Percentiles rank a stretch among this genome's conserved stretches.
phyloP scores from a whole-genome alignment of 2,329 filamentous ascomycete genomes.

The Cordyceps cicadae region DNA sequence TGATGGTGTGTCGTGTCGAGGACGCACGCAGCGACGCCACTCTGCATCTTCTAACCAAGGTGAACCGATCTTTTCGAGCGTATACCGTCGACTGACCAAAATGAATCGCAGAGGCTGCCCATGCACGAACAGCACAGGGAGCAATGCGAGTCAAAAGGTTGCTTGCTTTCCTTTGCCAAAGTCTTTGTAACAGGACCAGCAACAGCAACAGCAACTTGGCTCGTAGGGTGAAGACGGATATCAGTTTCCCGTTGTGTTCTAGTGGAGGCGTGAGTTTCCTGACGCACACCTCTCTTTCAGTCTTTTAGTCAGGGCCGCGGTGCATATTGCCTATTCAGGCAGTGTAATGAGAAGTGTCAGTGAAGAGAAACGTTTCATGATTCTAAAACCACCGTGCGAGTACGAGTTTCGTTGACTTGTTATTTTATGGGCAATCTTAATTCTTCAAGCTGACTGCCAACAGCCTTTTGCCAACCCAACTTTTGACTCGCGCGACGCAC shows the following conservation, averaged over 20 bases:
- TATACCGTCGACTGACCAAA: background rate
- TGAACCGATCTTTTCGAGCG: background rate
- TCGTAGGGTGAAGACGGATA: background rate
- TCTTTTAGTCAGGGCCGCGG: conserved; percentile 5
- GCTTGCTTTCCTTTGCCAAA: no score
- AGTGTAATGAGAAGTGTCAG: background rate
- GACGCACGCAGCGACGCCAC: background rate
- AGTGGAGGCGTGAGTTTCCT: conserved; percentile 4
- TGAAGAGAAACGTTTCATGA: background rate
- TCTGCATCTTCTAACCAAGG: background rate
- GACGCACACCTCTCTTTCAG: background rate
- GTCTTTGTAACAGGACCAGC: background rate
- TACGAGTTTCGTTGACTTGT: background rate
- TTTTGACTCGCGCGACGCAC: conserved; percentile 3
- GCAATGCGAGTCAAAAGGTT: background rate
- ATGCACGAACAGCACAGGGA: background rate
- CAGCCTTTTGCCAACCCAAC: background rate
- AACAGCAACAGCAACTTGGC: background rate
- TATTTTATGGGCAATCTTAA: background rate
- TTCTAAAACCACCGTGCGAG: background rate
- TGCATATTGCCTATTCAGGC: background rate
- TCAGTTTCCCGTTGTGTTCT: conserved; percentile 5
- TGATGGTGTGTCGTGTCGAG: background rate
- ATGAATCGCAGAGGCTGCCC: background rate
- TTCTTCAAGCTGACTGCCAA: background rate